Evolutionary conservation across 345 rosid genomes (phyloP).

Genomic region (Eucalyptus marginata): DNA sequence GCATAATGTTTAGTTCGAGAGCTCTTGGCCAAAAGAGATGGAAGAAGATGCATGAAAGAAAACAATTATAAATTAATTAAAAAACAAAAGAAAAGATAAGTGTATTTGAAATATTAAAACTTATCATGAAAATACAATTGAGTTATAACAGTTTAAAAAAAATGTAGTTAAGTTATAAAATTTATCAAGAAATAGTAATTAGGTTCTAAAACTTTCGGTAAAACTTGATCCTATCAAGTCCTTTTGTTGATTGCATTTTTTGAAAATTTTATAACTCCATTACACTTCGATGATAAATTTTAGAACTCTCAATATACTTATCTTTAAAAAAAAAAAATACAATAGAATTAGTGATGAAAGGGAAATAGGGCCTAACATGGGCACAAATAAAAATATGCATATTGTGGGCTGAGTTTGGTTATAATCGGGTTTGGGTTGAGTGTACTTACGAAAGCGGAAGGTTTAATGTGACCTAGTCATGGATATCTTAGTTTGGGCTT

Average conservation of each 20-base stretch:
- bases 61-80: no score
- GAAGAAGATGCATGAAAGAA: not conserved
- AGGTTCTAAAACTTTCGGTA: fast-evolving
- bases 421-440: not conserved
- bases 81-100: not conserved
- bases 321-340: not conserved
- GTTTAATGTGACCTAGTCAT: not conserved
- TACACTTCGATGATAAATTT: no score
- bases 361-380: not conserved
- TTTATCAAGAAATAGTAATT: no score
- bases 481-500: not conserved
- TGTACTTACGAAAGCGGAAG: not conserved
- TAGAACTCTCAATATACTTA: not conserved
- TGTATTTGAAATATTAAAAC: not conserved
- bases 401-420: not conserved
- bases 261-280: not conserved
- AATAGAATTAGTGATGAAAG: not conserved
- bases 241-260: not conserved
- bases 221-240: not conserved
- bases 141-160: not conserved
- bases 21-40: not conserved
- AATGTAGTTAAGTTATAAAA: not conserved
- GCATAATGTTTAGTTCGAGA: not conserved
- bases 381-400: not conserved
- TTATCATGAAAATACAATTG: not conserved